A percentile compares a stretch with the other conserved stretches of the same genome.
phyloP scores from a whole-genome alignment of 2,329 filamentous ascomycete genomes.

The Alternaria sp. region DNA sequence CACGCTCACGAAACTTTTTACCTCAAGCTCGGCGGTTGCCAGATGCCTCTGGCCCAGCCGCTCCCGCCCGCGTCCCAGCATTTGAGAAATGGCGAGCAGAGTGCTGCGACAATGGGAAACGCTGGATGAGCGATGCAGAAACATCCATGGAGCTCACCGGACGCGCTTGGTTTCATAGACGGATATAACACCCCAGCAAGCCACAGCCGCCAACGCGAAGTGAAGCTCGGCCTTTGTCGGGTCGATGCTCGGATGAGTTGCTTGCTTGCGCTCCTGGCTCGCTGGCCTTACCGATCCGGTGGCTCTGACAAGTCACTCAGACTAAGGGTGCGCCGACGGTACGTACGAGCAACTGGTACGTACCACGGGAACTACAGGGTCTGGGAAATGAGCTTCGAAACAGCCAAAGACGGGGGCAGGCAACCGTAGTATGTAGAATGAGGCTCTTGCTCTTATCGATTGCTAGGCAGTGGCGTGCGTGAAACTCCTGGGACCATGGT shows the following conservation, averaged over 20 bases:
- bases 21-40: slow-evolving; percentile 13
- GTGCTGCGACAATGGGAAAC: background rate
- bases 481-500: slow-evolving; percentile 20
- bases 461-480: slow-evolving; percentile 24
- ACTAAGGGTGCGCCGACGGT: slow-evolving; percentile 10
- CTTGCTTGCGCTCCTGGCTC: slow-evolving; percentile 17
- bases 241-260: slow-evolving; percentile 33
- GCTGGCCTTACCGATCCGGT: slow-evolving; percentile 19
- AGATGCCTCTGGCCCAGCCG: background rate
- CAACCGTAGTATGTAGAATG: slow-evolving; percentile 12
- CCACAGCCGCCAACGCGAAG: slow-evolving; percentile 31
- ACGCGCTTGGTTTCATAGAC: slow-evolving; percentile 28
- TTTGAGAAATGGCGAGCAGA: background rate
- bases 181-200: slow-evolving; percentile 34
- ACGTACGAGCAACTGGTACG: slow-evolving; percentile 16
- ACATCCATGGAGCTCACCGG: slow-evolving; percentile 15
- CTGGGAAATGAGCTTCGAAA: background rate
- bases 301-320: slow-evolving; percentile 21
- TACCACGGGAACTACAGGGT: slow-evolving; percentile 8
- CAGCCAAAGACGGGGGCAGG: background rate
- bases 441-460: slow-evolving; percentile 33
- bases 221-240: slow-evolving; percentile 30
- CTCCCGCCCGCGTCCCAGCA: background rate
- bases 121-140: background rate
- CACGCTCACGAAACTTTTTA: slow-evolving; percentile 28